Conservation (phyloP, 306 rosid species). For the Oxytropis ochrocephala region DNA sequence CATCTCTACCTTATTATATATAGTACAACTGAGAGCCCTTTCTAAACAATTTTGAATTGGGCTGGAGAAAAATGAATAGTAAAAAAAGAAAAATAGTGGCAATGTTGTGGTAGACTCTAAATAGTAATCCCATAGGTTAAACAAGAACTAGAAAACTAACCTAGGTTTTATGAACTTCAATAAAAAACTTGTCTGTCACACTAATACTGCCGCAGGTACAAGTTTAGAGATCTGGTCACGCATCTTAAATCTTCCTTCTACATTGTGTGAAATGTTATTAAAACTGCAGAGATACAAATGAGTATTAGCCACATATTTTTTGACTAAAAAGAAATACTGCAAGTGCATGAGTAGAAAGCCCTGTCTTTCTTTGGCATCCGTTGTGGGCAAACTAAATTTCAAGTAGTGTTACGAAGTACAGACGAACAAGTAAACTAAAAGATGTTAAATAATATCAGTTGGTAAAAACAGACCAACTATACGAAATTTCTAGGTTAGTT, state of each 20-base stretch:
- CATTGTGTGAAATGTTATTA: constrained; percentile 41
- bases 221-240: neutral
- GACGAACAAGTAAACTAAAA: neutral
- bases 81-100: neutral
- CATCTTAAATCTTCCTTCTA: constrained; percentile 34
- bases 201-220: constrained; percentile 17
- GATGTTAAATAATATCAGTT: neutral
- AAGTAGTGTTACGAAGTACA: neutral
- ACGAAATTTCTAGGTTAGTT: neutral
- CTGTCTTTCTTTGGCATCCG: neutral
- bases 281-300: constrained; percentile 54
- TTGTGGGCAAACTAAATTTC: neutral
- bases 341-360: neutral
- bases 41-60: constrained; percentile 1
- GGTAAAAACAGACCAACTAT: neutral
- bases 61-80: neutral
- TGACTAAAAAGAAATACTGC: neutral
- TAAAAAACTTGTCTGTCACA: constrained; percentile 8
- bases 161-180: constrained; percentile 18
- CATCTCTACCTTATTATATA: constrained; percentile 16
- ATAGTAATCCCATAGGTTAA: constrained; percentile 14
- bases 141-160: constrained; percentile 15
- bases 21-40: constrained; percentile 15
- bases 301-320: constrained; percentile 2
- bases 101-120: constrained; percentile 6